A percentile compares a stretch with the other conserved stretches of the same genome.
These are phyloP conservation scores for Crucihimalaya himalaica DNA, from an alignment of 345 rosid genomes.

Conservation along the genomic window DNA sequence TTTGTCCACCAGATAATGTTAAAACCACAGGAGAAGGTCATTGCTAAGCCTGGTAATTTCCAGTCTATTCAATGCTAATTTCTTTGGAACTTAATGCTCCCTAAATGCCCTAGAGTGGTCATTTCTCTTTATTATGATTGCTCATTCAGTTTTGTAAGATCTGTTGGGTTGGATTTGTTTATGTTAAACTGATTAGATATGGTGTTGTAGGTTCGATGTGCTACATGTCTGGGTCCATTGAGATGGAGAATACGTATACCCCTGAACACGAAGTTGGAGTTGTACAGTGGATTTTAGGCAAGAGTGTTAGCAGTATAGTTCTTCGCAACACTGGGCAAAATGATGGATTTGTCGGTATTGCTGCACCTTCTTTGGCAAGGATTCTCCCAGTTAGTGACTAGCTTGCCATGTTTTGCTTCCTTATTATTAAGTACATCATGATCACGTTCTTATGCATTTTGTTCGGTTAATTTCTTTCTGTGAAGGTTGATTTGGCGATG, in stretches of 20 bases:
- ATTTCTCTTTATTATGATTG: background rate
- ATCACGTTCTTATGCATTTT: constrained; percentile 17
- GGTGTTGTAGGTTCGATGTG: constrained; percentile 73
- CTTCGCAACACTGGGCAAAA: constrained; percentile 65
- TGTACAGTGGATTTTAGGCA: constrained; percentile 97
- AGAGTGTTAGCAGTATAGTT: constrained; percentile 69
- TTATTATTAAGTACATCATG: background rate
- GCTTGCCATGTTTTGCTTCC: background rate
- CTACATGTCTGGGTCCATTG: constrained; percentile 91
- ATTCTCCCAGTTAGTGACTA: constrained; percentile 83
- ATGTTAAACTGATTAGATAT: background rate
- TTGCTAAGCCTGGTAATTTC: constrained; percentile 80
- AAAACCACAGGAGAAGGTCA: constrained; percentile 82
- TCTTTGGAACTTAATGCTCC: background rate
- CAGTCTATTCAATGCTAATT: background rate
- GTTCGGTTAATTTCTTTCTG: constrained; percentile 17
- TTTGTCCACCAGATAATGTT: constrained; percentile 73
- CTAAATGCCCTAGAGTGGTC: background rate
- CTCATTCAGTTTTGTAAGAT: background rate
- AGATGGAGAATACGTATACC: constrained; percentile 82
- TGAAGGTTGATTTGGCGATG: constrained; percentile 84
- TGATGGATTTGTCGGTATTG: constrained; percentile 92
- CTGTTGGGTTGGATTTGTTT: background rate
- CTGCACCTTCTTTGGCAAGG: constrained; percentile 95
- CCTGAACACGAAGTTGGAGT: constrained; percentile 92